These are phyloP conservation scores for Butyriboletus loyo DNA, from an alignment of 768 basidiomycete species.

Conservation along the genomic window DNA sequence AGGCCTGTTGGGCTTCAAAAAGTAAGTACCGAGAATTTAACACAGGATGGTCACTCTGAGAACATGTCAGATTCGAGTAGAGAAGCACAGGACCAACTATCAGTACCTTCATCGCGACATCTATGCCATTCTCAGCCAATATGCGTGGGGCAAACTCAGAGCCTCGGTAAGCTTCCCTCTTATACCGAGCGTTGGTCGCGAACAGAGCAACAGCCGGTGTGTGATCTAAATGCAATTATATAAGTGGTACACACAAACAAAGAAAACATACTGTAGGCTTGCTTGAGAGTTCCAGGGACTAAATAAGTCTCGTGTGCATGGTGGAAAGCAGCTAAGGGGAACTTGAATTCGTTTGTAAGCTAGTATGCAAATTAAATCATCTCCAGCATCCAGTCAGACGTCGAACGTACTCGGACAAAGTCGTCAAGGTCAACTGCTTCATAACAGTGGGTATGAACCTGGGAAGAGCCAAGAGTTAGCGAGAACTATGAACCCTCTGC, in stretches of 20 bases:
- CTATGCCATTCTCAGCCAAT: conserved; percentile 52
- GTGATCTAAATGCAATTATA: conserved; percentile 32
- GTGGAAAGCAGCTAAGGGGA: conserved; percentile 77
- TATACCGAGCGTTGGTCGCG: conserved; percentile 68
- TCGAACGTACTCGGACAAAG: conserved; percentile 55
- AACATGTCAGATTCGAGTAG: conserved; percentile 6
- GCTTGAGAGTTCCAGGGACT: conserved; percentile 78
- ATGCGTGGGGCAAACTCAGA: conserved; percentile 64
- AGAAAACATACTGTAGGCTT: conserved; percentile 45
- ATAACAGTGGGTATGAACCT: conserved; percentile 43
- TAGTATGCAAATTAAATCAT: conserved; percentile 28
- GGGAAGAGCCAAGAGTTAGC: background rate
- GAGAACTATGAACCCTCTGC: background rate
- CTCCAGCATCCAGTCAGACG: background rate
- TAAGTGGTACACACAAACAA: background rate
- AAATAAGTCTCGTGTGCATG: conserved; percentile 90
- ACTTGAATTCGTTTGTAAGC: conserved; percentile 90
- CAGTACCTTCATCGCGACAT: conserved; percentile 58
- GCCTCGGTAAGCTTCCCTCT: conserved; percentile 61
- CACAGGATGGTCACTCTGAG: conserved; percentile 52
- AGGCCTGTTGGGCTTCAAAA: conserved; percentile 61
- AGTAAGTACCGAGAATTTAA: conserved; percentile 54
- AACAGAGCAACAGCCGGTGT: conserved; percentile 79
- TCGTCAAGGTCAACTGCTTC: conserved; percentile 66
- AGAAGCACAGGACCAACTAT: conserved; percentile 23